Conservation (phyloP, 2,329 filamentous ascomycete species). For the Aspergillus neoniger region DNA sequence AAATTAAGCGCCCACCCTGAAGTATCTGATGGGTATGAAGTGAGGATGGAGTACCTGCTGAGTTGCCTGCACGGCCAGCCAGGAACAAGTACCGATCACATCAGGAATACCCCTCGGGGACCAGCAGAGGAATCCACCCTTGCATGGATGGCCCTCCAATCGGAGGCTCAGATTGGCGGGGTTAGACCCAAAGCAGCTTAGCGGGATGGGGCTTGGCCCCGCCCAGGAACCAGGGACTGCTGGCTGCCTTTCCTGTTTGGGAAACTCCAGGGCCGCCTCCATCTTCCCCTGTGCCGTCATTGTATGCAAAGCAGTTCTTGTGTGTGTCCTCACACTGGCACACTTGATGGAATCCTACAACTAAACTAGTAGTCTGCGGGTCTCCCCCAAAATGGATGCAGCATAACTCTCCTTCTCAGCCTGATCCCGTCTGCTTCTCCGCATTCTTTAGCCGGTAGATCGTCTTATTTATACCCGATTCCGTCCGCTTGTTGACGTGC, state of each 20-base stretch:
- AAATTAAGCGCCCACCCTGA: background rate
- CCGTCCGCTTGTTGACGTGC: slow-evolving; percentile 13
- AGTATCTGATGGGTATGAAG: background rate
- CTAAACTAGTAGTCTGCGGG: background rate
- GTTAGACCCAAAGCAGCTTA: background rate
- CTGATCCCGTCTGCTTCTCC: background rate
- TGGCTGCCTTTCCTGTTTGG: background rate
- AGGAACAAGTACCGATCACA: background rate
- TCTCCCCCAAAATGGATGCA: background rate
- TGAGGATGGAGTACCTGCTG: background rate
- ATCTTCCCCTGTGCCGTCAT: background rate
- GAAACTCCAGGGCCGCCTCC: background rate
- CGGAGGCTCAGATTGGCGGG: background rate
- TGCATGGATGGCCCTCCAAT: background rate
- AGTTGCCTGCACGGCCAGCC: background rate
- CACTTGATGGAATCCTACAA: background rate
- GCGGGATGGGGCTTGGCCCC: background rate
- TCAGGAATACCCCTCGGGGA: background rate
- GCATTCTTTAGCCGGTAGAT: slow-evolving; percentile 3
- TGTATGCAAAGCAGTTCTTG: too few relatives aligned
- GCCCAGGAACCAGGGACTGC: slow-evolving; percentile 2
- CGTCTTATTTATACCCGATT: slow-evolving; percentile 12
- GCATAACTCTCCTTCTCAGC: background rate
- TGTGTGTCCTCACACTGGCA: too few relatives aligned
- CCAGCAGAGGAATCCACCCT: background rate